Percentiles rank a stretch among this genome's conserved stretches.
Conservation (phyloP, 768 basidiomycete genomes). For the Boletellus ananiceps region DNA sequence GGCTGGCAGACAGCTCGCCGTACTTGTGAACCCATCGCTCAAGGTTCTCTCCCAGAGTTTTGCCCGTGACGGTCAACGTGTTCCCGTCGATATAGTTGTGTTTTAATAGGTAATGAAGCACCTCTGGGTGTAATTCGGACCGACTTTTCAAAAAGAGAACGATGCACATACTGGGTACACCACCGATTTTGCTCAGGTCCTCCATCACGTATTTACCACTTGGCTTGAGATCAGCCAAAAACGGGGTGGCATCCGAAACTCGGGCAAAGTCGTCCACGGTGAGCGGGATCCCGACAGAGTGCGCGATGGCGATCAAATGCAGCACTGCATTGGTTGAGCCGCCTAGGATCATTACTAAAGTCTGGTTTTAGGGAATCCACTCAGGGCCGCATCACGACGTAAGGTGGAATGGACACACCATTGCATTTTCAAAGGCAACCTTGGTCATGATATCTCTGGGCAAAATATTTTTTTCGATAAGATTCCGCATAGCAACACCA, state of each 20-base stretch:
- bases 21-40: conserved; percentile 82
- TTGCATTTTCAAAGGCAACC: conserved; percentile 95
- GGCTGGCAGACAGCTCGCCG: conserved; percentile 66
- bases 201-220: conserved; percentile 99
- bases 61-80: conserved; percentile 87
- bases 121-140: conserved; percentile 45
- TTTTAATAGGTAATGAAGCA: conserved; percentile 81
- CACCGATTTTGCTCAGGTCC: conserved; percentile 92
- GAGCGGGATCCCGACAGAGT: conserved; percentile 87
- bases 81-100: conserved; percentile 87
- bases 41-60: conserved; percentile 86
- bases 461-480: conserved; percentile 87
- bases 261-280: conserved; percentile 89
- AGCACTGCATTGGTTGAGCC: conserved; percentile 98
- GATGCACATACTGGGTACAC: conserved; percentile 77
- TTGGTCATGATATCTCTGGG: conserved; percentile 97
- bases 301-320: conserved; percentile 95
- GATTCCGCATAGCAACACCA: conserved; percentile 78
- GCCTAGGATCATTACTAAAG: conserved; percentile 93
- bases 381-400: conserved; percentile 7
- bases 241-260: conserved; percentile 89
- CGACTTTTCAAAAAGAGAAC: neutral
- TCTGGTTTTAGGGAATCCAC: conserved; percentile 41
- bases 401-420: conserved; percentile 47
- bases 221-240: conserved; percentile 95